phyloP scores from a whole-genome alignment of 164 flowering plant species.

The Macadamia integrifolia region DNA sequence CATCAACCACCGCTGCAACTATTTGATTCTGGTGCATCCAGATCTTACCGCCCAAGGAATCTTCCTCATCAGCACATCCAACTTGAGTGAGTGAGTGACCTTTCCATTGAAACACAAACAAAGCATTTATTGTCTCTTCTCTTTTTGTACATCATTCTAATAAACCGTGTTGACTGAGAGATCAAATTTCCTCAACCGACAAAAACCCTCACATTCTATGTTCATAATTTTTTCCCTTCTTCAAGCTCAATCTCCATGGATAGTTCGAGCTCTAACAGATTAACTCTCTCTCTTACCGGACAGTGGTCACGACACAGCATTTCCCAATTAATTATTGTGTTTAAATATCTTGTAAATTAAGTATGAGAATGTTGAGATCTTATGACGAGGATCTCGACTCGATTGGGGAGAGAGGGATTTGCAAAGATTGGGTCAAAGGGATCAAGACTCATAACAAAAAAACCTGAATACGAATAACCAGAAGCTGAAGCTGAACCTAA shows the following conservation, averaged over 20 bases:
- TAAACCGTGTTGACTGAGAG: constrained; percentile 9
- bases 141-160: not conserved
- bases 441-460: constrained; percentile 26
- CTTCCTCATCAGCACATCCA: too few species aligned
- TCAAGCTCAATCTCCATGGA: not conserved
- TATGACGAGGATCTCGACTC: constrained; percentile 60
- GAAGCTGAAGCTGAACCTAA: not conserved
- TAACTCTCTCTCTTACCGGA: not conserved
- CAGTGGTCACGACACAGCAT: not conserved
- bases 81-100: too few species aligned
- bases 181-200: not conserved
- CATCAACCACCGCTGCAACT: too few species aligned
- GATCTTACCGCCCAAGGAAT: too few species aligned
- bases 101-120: too few species aligned
- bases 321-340: not conserved
- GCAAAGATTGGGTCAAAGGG: constrained; percentile 42
- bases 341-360: not conserved
- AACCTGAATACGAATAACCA: constrained; percentile 10
- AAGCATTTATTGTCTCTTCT: too few species aligned
- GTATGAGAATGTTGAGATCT: constrained; percentile 75
- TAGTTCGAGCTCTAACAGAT: not conserved
- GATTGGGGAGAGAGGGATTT: constrained; percentile 30
- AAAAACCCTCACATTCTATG: not conserved
- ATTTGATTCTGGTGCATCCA: too few species aligned
- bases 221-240: not conserved